phyloP scores from a whole-genome alignment of 2,329 filamentous ascomycete genomes.

The Arthrinium phaeospermum region DNA sequence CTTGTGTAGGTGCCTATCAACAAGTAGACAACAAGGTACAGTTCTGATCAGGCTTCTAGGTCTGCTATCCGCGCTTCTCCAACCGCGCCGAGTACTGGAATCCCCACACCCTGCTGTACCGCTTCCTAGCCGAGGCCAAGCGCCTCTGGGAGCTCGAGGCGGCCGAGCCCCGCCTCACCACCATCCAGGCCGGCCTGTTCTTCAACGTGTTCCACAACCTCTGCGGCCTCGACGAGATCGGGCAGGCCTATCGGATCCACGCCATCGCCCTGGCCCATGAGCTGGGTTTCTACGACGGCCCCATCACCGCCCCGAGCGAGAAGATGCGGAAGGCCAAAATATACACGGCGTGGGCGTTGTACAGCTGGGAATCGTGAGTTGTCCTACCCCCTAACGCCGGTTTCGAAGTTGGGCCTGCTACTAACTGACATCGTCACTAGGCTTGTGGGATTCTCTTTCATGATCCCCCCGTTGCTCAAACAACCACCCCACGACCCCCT shows the following conservation, averaged over 20 bases:
- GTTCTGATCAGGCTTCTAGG: constrained; percentile 28
- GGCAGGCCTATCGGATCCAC: constrained; percentile 41
- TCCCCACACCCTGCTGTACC: constrained; percentile 40
- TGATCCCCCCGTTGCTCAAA: constrained; percentile 31
- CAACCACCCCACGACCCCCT: constrained; percentile 32
- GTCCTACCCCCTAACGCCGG: not conserved
- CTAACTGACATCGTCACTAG: not conserved
- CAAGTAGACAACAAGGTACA: not conserved
- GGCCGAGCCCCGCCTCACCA: constrained; percentile 35
- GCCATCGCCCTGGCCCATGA: constrained; percentile 40
- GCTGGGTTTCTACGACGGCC: constrained; percentile 38
- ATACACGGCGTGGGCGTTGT: constrained; percentile 43
- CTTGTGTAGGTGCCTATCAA: constrained; percentile 39
- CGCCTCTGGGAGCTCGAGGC: constrained; percentile 42
- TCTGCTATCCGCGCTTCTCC: constrained; percentile 34
- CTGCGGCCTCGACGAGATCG: constrained; percentile 45
- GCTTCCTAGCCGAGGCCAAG: constrained; percentile 44
- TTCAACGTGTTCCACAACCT: constrained; percentile 38
- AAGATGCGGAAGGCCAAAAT: constrained; percentile 33
- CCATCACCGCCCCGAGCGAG: constrained; percentile 25
- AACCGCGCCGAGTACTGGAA: constrained; percentile 42
- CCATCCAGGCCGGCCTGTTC: constrained; percentile 42
- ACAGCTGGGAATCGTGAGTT: constrained; percentile 28
- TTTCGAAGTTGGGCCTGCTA: not conserved
- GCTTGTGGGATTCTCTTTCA: constrained; percentile 31